Evolutionary conservation across 352 stramenopile species (phyloP).

Genomic region (Globisporangium acanthophoron): DNA sequence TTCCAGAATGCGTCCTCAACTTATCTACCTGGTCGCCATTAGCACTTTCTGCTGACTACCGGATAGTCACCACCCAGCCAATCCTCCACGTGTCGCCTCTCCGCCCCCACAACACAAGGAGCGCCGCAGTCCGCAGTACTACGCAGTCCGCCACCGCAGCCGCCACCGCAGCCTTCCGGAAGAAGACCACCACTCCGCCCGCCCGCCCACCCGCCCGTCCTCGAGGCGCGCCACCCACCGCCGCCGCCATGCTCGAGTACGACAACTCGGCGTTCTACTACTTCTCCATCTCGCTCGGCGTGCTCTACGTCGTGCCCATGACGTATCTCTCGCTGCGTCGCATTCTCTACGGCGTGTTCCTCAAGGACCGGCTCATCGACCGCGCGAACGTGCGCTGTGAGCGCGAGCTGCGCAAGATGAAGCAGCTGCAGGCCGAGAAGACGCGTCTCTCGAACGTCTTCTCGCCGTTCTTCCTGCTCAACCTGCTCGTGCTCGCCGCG

Average conservation of each 20-base stretch:
- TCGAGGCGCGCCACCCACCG: neutral
- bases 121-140: no score
- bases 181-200: neutral
- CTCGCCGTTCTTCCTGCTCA: constrained; percentile 66
- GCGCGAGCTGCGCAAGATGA: constrained; percentile 79
- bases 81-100: no score
- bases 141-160: neutral
- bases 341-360: constrained; percentile 87
- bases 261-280: constrained; percentile 99
- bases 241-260: constrained; percentile 93
- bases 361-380: constrained; percentile 87
- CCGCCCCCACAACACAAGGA: no score
- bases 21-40: no score
- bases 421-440: constrained; percentile 82
- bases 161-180: no score
- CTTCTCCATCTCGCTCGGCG: constrained; percentile 96
- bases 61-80: no score
- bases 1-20: no score
- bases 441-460: constrained; percentile 83
- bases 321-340: constrained; percentile 86
- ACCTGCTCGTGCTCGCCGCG: constrained; percentile 60
- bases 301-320: constrained; percentile 95
- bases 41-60: no score
- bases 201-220: no score
- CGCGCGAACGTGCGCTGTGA: constrained; percentile 77